A percentile compares a stretch with the other conserved stretches of the same genome.
Evolutionary conservation across 163 green algal genomes (phyloP).

Genomic region (Scenedesmus sp.): DNA sequence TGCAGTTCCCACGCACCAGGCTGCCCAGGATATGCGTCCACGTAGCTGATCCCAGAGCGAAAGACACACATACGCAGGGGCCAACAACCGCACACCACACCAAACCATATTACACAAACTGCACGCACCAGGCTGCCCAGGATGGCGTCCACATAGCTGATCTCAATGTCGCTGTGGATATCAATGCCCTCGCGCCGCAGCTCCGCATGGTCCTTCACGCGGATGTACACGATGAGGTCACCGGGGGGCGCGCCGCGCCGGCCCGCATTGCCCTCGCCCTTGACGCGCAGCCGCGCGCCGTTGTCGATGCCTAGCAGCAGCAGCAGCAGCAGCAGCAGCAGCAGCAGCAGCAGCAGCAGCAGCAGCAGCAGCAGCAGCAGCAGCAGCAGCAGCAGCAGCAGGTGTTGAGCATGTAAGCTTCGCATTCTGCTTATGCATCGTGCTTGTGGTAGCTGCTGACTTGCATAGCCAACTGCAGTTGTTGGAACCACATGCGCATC

Average conservation of each 20-base stretch:
- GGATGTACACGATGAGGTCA: conserved; percentile 98
- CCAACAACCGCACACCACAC: not conserved
- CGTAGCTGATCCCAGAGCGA: conserved; percentile 84
- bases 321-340: not conserved
- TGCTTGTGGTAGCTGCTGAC: no score
- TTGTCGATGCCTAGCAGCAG: conserved; percentile 87
- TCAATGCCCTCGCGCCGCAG: conserved; percentile 89
- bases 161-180: conserved; percentile 92
- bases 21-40: conserved; percentile 96
- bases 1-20: no score
- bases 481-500: no score
- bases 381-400: no score
- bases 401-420: no score
- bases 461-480: no score
- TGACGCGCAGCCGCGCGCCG: conserved; percentile 90
- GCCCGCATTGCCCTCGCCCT: conserved; percentile 88
- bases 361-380: no score
- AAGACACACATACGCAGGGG: not conserved
- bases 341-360: not conserved
- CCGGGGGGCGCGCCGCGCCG: conserved; percentile 80
- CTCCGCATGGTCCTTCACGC: conserved; percentile 82
- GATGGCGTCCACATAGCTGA: conserved; percentile 96
- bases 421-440: no score
- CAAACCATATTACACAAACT: not conserved
- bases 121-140: conserved; percentile 76